Base-by-base conservation (phyloP, 73 alveolate species). In the Symbiodinium pilosum region DNA sequence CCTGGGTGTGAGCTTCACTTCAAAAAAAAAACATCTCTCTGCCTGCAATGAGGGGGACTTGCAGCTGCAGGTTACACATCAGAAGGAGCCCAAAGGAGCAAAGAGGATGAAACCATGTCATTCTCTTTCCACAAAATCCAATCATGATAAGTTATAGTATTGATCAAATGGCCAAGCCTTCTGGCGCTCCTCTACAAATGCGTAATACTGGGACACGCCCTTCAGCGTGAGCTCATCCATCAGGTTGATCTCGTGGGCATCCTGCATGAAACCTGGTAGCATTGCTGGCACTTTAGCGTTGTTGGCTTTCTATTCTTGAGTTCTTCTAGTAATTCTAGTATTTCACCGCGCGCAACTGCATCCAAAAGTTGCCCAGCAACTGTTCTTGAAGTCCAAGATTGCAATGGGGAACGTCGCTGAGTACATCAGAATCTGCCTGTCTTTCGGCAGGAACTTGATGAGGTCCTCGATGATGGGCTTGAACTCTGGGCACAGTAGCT, bases 191-290 rank as follows among this genome's bases (percentile, higher is more conserved):
- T 83, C 89, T 64, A 83, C 89, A 24, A 99, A 99, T 43, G 99
- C 99, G 96, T 99, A 99, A 99, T 99, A 99, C 99, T 99, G 99
- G 5, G 99, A 99, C 52, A 99, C 99, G 51, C 99, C 99, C 84
- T 99, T 99, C 92, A 99, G 99, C 43, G 99, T 99, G 91, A 99
- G 99, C 99, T 99, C 99, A 43, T 99, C 99, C 99, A 99, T 99
- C 93, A 99, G 86, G 99, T 99, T 99, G 86, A 99, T 99, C 99
- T 99, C 99, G 83, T 99, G 97, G 14, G 99, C 99, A 43, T 99
- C 99, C 21, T 99, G 99, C 71, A 99, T 99, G 97, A 99, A 99
- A 99, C n/a, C n/a, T n/a, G n/a, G n/a, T n/a, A n/a, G n/a, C n/a
- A n/a, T n/a, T n/a, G n/a, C 99, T 99, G 77, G 99, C 99, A 24